Evolutionary conservation across 768 basidiomycete species (phyloP).

Genomic region (Boletellus ananas): DNA sequence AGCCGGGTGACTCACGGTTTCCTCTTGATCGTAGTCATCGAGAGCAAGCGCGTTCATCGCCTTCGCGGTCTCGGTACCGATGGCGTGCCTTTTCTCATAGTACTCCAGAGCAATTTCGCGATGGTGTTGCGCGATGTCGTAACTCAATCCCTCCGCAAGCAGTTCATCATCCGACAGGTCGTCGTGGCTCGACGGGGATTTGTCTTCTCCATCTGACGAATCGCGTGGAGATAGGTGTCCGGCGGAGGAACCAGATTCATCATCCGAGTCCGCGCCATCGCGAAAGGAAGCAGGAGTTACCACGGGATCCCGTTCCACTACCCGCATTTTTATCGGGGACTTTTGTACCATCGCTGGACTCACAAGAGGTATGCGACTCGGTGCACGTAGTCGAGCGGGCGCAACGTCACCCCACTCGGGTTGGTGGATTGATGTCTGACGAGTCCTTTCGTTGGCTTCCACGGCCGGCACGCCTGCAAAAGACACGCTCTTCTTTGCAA

Average conservation of each 20-base stretch:
- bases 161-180: conserved; percentile 37
- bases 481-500: conserved; percentile 58
- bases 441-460: conserved; percentile 15
- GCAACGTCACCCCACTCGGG: conserved; percentile 54
- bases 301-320: conserved; percentile 60
- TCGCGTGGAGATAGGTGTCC: conserved; percentile 31
- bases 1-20: conserved; percentile 34
- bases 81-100: conserved; percentile 52
- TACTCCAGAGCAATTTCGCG: conserved; percentile 75
- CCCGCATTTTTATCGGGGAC: conserved; percentile 61
- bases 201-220: conserved; percentile 18
- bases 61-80: conserved; percentile 51
- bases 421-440: conserved; percentile 5
- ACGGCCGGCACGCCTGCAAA: conserved; percentile 47
- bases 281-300: conserved; percentile 14
- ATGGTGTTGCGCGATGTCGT: conserved; percentile 63
- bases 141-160: conserved; percentile 50
- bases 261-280: conserved; percentile 55
- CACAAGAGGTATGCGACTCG: conserved; percentile 34
- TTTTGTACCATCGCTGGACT: conserved; percentile 30
- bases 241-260: conserved; percentile 51
- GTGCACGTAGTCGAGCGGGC: conserved; percentile 44
- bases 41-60: conserved; percentile 49
- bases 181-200: conserved; percentile 21
- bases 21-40: conserved; percentile 42